These are phyloP conservation scores for Evernia prunastri DNA, from an alignment of 495 filamentous ascomycete genomes.

Conservation along the genomic window DNA sequence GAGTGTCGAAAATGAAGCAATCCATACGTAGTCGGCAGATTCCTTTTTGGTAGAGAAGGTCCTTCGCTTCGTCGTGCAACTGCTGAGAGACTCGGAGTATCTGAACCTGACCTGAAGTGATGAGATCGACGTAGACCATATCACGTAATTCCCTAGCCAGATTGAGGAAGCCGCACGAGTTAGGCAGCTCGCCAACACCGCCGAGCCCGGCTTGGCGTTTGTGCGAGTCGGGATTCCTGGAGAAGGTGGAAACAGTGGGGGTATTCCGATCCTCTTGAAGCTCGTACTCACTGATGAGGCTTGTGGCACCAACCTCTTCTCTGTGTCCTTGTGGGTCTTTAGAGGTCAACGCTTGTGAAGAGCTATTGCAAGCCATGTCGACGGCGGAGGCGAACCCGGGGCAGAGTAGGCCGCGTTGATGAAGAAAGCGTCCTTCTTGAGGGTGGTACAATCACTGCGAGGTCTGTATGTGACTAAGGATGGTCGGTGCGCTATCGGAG, in stretches of 20 bases:
- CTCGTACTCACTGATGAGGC: neutral
- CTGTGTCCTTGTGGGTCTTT: neutral
- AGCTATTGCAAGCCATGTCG: neutral
- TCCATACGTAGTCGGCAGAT: neutral
- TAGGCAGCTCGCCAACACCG: neutral
- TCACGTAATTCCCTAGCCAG: neutral
- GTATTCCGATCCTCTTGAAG: neutral
- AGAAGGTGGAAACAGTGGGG: neutral
- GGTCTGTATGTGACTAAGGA: neutral
- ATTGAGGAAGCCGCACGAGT: neutral
- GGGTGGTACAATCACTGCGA: neutral
- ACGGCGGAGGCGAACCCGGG: neutral
- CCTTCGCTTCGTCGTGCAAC: neutral
- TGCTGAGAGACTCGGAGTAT: neutral
- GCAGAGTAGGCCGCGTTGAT: too few species aligned
- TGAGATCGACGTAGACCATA: neutral
- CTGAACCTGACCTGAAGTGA: neutral
- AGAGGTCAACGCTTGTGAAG: neutral
- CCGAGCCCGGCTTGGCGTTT: neutral
- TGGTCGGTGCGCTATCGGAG: neutral
- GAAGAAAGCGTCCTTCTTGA: too few species aligned
- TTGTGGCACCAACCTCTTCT: too few species aligned
- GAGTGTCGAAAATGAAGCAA: too few species aligned
- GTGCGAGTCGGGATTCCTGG: neutral
- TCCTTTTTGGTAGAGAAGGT: neutral